These are phyloP conservation scores for Rhododendron vialii DNA, from an alignment of 148 eudicot species.

Conservation along the genomic window DNA sequence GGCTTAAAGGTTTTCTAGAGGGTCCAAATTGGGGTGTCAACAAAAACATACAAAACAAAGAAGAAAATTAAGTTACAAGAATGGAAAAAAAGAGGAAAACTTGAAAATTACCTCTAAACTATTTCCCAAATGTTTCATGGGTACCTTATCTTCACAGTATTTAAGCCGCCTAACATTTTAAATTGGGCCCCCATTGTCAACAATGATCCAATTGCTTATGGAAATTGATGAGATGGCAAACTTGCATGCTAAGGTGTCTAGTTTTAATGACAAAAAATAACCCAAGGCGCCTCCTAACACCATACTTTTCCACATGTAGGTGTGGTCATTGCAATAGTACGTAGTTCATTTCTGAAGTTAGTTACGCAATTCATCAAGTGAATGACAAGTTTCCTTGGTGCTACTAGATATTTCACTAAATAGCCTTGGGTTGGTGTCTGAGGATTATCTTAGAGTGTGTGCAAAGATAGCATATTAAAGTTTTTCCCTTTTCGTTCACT, in stretches of 20 bases:
- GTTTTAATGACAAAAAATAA: background rate
- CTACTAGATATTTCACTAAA: background rate
- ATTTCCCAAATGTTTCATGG: background rate
- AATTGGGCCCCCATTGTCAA: background rate
- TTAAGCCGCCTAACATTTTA: background rate
- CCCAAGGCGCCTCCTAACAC: background rate
- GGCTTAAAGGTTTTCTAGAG: too few species aligned
- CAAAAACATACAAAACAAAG: too few species aligned
- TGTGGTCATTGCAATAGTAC: background rate
- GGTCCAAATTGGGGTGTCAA: too few species aligned
- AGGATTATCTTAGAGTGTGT: background rate
- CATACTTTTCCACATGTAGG: background rate
- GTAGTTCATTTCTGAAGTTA: background rate
- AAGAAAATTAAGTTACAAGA: too few species aligned
- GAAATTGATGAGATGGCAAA: background rate
- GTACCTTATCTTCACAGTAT: background rate
- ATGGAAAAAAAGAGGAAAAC: background rate
- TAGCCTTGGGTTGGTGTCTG: background rate
- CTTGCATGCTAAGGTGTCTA: background rate
- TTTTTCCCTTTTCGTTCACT: background rate
- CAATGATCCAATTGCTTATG: background rate
- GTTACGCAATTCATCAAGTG: background rate
- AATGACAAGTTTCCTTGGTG: slow-evolving; percentile 4
- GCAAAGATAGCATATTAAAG: background rate
- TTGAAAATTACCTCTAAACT: background rate